phyloP scores from a whole-genome alignment of 192 early-diverging fungal species.

The Coemansia sp. region DNA sequence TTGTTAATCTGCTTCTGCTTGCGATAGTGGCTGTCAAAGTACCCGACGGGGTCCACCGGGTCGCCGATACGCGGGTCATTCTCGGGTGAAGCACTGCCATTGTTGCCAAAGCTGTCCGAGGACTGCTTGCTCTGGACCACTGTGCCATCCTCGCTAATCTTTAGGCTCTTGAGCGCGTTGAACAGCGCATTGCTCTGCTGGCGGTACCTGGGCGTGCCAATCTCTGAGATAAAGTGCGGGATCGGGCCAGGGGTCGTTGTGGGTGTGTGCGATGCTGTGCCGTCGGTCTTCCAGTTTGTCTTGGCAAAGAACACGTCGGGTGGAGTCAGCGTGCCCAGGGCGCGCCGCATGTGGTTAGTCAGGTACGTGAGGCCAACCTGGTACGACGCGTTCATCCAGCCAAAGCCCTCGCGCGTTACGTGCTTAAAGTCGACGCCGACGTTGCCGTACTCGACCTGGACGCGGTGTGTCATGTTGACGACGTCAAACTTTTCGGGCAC shows the following conservation, averaged over 20 bases:
- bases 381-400: slow-evolving; percentile 97
- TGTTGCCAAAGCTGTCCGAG: too few species aligned
- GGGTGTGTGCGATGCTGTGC: slow-evolving; percentile 41
- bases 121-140: not conserved
- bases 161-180: slow-evolving; percentile 12
- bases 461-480: slow-evolving; percentile 81
- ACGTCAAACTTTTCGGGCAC: slow-evolving; percentile 99
- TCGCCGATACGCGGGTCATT: slow-evolving; percentile 10
- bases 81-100: slow-evolving; percentile 6
- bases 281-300: slow-evolving; percentile 38
- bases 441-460: slow-evolving; percentile 96
- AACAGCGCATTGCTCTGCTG: slow-evolving; percentile 26
- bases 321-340: slow-evolving; percentile 69
- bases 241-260: slow-evolving; percentile 25
- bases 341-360: slow-evolving; percentile 65
- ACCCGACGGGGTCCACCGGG: not conserved
- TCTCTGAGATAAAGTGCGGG: slow-evolving; percentile 28
- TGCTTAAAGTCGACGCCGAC: slow-evolving; percentile 92
- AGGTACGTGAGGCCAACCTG: slow-evolving; percentile 80
- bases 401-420: slow-evolving; percentile 94
- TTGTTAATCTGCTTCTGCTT: not conserved
- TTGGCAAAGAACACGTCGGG: slow-evolving; percentile 65
- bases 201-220: slow-evolving; percentile 23
- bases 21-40: not conserved
- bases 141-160: not conserved